Evolutionary conservation across 2,329 filamentous ascomycete species (phyloP).

Genomic region (Emydomyces testavorans): DNA sequence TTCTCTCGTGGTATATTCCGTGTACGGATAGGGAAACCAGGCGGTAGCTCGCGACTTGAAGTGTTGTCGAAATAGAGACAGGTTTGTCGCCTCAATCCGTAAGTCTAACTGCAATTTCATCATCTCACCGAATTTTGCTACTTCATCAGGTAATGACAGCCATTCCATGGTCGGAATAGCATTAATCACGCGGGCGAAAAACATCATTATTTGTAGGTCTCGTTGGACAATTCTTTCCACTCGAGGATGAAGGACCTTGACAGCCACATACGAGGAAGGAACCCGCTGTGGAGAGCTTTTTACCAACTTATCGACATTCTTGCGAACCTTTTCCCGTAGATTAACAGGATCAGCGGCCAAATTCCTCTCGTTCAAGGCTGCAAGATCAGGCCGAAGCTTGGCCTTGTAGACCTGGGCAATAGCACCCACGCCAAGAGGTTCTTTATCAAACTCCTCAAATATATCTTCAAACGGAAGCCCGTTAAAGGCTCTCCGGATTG

Average conservation of each 20-base stretch:
- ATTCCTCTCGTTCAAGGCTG: constrained; percentile 50
- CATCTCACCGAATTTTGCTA: constrained; percentile 91
- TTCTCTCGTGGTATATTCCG: constrained; percentile 81
- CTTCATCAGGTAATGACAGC: constrained; percentile 91
- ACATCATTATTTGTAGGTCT: constrained; percentile 84
- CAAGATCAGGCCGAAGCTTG: constrained; percentile 70
- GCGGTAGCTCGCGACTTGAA: constrained; percentile 82
- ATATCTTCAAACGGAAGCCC: constrained; percentile 75
- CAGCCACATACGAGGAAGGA: constrained; percentile 82
- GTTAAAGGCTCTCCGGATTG: constrained; percentile 68
- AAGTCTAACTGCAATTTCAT: constrained; percentile 96
- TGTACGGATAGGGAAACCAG: constrained; percentile 94
- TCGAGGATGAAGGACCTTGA: constrained; percentile 88
- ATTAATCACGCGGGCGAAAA: constrained; percentile 78
- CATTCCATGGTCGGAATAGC: constrained; percentile 88
- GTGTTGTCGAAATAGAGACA: constrained; percentile 74
- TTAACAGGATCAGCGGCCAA: constrained; percentile 43
- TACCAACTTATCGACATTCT: constrained; percentile 72
- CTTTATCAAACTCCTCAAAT: constrained; percentile 89
- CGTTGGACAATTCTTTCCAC: constrained; percentile 84
- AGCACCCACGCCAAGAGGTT: constrained; percentile 80
- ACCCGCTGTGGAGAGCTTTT: constrained; percentile 78
- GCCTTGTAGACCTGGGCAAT: constrained; percentile 98
- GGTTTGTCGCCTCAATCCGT: constrained; percentile 84
- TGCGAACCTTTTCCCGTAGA: constrained; percentile 58